These are phyloP conservation scores for Komagataea norvegica DNA, from an alignment of 1,139 yeast species.

Conservation along the genomic window DNA sequence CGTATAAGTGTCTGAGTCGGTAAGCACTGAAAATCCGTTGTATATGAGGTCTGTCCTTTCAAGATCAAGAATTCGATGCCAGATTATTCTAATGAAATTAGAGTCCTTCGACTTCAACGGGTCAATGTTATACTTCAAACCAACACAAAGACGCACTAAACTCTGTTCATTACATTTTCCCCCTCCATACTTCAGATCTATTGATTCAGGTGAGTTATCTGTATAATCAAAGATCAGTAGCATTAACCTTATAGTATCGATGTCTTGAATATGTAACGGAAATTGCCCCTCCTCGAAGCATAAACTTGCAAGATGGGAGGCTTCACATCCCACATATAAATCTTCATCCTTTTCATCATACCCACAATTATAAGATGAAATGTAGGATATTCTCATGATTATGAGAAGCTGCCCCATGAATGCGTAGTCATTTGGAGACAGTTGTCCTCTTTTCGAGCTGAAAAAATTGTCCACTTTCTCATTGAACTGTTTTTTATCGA, in stretches of 20 bases:
- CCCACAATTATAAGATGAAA: slow-evolving; percentile 10
- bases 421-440: slow-evolving; percentile 4
- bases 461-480: slow-evolving; percentile 3
- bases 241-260: slow-evolving; percentile 10
- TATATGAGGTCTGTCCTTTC: slow-evolving; percentile 9
- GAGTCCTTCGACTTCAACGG: slow-evolving; percentile 3
- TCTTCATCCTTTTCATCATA: slow-evolving; percentile 3
- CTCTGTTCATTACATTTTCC: slow-evolving; percentile 5
- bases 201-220: slow-evolving; percentile 6
- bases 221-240: slow-evolving; percentile 5
- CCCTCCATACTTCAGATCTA: slow-evolving; percentile 1
- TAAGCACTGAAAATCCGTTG: slow-evolving; percentile 4
- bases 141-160: slow-evolving; percentile 4
- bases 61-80: slow-evolving; percentile 11
- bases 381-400: slow-evolving; percentile 8
- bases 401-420: slow-evolving; percentile 10
- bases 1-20: slow-evolving; percentile 7
- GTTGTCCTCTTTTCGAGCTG: neutral
- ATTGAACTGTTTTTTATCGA: slow-evolving; percentile 5
- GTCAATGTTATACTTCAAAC: slow-evolving; percentile 7
- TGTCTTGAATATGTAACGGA: slow-evolving; percentile 8
- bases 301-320: slow-evolving; percentile 8
- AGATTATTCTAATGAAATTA: slow-evolving; percentile 6
- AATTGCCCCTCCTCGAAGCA: slow-evolving; percentile 11
- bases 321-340: slow-evolving; percentile 7